Percentiles rank a stretch among this genome's conserved stretches.
Evolutionary conservation across 257 asterid species (phyloP).

Genomic region (Solanum arcanum): DNA sequence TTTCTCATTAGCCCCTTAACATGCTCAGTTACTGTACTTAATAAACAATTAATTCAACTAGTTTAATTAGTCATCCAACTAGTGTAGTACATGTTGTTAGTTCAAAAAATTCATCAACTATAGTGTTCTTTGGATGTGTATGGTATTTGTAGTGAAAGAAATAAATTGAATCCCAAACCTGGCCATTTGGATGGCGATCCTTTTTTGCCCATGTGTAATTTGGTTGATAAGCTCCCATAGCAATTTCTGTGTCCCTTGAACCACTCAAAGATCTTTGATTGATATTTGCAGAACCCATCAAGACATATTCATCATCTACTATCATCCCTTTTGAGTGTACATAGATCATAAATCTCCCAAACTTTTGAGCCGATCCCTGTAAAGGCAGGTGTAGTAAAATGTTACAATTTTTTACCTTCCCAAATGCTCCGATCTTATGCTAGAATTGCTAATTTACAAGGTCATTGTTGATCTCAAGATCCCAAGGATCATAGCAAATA

Average conservation of each 20-base stretch:
- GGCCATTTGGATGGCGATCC: slow-evolving; percentile 48
- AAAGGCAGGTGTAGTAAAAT: not conserved
- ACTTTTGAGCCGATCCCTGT: slow-evolving; percentile 21
- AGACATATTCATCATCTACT: slow-evolving; percentile 72
- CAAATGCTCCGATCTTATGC: not conserved
- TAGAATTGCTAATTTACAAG: not conserved
- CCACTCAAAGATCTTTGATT: slow-evolving; percentile 89
- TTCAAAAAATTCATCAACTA: not conserved
- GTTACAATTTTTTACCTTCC: not conserved
- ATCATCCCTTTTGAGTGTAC: slow-evolving; percentile 84
- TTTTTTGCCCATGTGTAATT: slow-evolving; percentile 55
- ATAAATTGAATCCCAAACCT: slow-evolving; percentile 24
- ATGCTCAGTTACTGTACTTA: not conserved
- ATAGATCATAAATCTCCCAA: slow-evolving; percentile 58
- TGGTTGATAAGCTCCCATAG: slow-evolving; percentile 89
- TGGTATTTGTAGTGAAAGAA: not conserved
- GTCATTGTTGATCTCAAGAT: not conserved
- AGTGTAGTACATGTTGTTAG: not conserved
- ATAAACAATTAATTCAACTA: not conserved
- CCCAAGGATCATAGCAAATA: not conserved
- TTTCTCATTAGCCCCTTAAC: not conserved
- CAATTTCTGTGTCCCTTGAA: slow-evolving; percentile 81
- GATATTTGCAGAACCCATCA: slow-evolving; percentile 76
- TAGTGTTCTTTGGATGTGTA: not conserved
- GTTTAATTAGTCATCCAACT: not conserved